Evolutionary conservation across 225 moss, liverwort and hornwort genomes (phyloP).

Genomic region (Sphagnum contortum): DNA sequence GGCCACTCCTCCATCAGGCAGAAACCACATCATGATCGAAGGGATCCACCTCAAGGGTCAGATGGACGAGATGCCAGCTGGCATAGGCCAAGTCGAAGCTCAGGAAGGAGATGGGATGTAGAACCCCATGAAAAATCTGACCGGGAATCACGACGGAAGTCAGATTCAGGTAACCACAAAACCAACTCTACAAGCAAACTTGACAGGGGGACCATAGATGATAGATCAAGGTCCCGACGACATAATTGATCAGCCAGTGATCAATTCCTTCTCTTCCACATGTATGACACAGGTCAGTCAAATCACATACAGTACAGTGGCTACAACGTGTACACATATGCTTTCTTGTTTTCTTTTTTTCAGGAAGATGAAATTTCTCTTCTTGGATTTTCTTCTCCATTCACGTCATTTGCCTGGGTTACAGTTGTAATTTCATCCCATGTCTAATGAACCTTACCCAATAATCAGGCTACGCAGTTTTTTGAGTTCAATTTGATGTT

Average conservation of each 20-base stretch:
- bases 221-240: background rate
- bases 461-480: no score
- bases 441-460: no score
- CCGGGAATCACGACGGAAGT: background rate
- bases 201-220: background rate
- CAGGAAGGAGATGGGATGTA: constrained; percentile 1
- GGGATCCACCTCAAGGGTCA: background rate
- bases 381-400: no score
- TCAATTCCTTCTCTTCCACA: no score
- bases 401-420: no score
- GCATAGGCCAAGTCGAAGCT: background rate
- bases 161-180: background rate
- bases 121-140: background rate
- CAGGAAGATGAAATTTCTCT: no score
- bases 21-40: background rate
- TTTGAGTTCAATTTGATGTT: no score
- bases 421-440: no score
- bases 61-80: background rate
- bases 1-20: background rate
- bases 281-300: no score
- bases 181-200: background rate
- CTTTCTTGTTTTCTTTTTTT: no score
- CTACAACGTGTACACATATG: no score
- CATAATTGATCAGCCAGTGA: background rate
- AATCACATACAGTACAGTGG: no score